phyloP scores from a whole-genome alignment of 2,329 filamentous ascomycete genomes.

The Sphaerostilbella broomeana region DNA sequence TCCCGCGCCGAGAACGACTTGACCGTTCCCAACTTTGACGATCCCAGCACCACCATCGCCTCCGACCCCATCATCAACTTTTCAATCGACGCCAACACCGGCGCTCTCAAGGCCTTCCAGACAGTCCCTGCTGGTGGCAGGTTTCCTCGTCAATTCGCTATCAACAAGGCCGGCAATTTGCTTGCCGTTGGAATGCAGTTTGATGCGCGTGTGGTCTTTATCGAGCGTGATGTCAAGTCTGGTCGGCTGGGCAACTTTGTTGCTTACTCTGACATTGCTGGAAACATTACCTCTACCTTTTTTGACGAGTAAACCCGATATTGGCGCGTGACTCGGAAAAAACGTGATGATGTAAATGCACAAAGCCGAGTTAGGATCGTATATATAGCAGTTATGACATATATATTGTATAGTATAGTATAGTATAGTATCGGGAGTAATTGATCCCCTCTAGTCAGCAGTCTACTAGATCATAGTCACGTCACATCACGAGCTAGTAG shows the following conservation, averaged over 20 bases:
- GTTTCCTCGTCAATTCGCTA: slow-evolving; percentile 59
- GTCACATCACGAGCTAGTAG: too few species aligned
- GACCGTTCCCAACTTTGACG: slow-evolving; percentile 38
- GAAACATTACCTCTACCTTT: slow-evolving; percentile 40
- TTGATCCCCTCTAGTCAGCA: too few species aligned
- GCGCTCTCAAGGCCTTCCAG: slow-evolving; percentile 48
- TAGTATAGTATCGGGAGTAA: too few species aligned
- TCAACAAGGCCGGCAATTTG: slow-evolving; percentile 57
- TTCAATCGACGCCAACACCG: slow-evolving; percentile 46
- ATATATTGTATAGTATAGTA: too few species aligned
- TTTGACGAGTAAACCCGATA: slow-evolving; percentile 42
- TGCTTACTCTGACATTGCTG: slow-evolving; percentile 36
- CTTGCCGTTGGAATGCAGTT: slow-evolving; percentile 61
- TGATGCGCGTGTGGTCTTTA: slow-evolving; percentile 54
- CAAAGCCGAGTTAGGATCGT: too few species aligned
- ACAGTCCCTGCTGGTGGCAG: slow-evolving; percentile 57
- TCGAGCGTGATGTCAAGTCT: slow-evolving; percentile 50
- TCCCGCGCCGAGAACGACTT: slow-evolving; percentile 58
- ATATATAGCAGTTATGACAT: too few species aligned
- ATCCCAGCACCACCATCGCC: slow-evolving; percentile 38
- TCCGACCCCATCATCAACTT: slow-evolving; percentile 63
- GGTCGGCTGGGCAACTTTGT: slow-evolving; percentile 49
- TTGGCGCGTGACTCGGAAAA: too few species aligned
- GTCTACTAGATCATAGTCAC: too few species aligned
- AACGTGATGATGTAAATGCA: too few species aligned